These are phyloP conservation scores for Kazachstania bromeliacearum DNA, from an alignment of 805 yeast genomes.

Conservation along the genomic window DNA sequence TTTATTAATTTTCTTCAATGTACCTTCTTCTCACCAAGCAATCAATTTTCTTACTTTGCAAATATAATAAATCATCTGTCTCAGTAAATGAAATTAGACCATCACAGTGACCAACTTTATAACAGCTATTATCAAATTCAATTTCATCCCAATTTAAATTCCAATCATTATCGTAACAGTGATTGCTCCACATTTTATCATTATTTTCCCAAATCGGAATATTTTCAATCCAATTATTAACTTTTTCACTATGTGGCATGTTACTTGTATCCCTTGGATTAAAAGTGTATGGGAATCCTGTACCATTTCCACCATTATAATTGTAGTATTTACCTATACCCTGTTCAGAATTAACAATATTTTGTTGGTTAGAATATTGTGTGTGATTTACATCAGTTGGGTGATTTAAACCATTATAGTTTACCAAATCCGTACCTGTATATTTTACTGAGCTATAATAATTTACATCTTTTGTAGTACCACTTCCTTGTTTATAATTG, in stretches of 20 bases:
- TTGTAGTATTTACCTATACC: too few species aligned
- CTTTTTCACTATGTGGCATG: conserved; percentile 61
- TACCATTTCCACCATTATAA: too few species aligned
- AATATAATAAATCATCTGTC: conserved; percentile 15
- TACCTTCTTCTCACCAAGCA: conserved; percentile 15
- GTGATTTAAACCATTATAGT: too few species aligned
- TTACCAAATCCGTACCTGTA: too few species aligned
- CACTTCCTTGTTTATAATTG: too few species aligned
- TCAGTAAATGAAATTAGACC: conserved; percentile 8
- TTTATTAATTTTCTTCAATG: not conserved
- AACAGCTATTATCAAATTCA: conserved; percentile 17
- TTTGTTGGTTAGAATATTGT: too few species aligned
- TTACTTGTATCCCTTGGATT: conserved; percentile 54
- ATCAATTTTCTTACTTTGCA: conserved; percentile 19
- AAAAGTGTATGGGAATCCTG: conserved; percentile 39
- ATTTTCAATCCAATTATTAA: conserved; percentile 49
- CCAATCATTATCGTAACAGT: conserved; percentile 20
- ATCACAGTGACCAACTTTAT: conserved; percentile 1
- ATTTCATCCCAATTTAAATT: conserved; percentile 28
- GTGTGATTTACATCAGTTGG: too few species aligned
- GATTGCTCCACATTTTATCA: conserved; percentile 12
- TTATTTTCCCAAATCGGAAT: conserved; percentile 38
- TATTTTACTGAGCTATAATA: too few species aligned
- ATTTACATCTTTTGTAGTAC: too few species aligned
- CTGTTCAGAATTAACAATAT: too few species aligned